Percentiles rank a stretch among this genome's conserved stretches.
Conservation (phyloP, 768 basidiomycete species). For the Sutorius australiensis region DNA sequence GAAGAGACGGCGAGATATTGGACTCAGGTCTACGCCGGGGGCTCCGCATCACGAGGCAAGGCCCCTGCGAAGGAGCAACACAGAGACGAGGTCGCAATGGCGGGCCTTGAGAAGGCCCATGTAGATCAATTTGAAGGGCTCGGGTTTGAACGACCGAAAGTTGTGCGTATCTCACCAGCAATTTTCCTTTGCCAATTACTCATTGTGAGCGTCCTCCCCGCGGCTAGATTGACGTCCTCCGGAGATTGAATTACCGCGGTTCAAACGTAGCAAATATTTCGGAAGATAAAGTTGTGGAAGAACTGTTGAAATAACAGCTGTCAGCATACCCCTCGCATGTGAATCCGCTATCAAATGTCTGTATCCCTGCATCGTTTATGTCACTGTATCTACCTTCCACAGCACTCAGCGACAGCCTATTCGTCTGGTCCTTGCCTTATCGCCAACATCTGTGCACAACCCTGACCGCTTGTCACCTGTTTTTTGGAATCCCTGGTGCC, state of each 20-base stretch:
- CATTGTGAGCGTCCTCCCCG: neutral
- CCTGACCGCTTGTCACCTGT: neutral
- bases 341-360: slow-evolving; percentile 18
- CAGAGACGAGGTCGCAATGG: slow-evolving; percentile 54
- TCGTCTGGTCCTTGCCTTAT: slow-evolving; percentile 16
- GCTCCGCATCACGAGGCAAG: slow-evolving; percentile 48
- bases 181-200: neutral
- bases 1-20: slow-evolving; percentile 92
- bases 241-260: slow-evolving; percentile 84
- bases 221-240: slow-evolving; percentile 78
- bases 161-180: slow-evolving; percentile 53
- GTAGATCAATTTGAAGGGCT: slow-evolving; percentile 81
- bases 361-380: slow-evolving; percentile 25
- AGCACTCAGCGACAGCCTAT: slow-evolving; percentile 10
- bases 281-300: slow-evolving; percentile 83
- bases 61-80: slow-evolving; percentile 27
- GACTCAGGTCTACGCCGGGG: slow-evolving; percentile 90
- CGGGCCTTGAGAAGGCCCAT: slow-evolving; percentile 78
- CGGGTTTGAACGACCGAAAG: slow-evolving; percentile 80
- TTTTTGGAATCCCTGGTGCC: slow-evolving; percentile 2
- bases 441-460: slow-evolving; percentile 6
- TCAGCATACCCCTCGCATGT: slow-evolving; percentile 26
- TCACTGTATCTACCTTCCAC: slow-evolving; percentile 24
- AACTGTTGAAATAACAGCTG: slow-evolving; percentile 60
- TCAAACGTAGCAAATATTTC: slow-evolving; percentile 74